A percentile compares a stretch with the other conserved stretches of the same genome.
phyloP scores from a whole-genome alignment of 768 basidiomycete genomes.

The Xerocomellus dryophilus region DNA sequence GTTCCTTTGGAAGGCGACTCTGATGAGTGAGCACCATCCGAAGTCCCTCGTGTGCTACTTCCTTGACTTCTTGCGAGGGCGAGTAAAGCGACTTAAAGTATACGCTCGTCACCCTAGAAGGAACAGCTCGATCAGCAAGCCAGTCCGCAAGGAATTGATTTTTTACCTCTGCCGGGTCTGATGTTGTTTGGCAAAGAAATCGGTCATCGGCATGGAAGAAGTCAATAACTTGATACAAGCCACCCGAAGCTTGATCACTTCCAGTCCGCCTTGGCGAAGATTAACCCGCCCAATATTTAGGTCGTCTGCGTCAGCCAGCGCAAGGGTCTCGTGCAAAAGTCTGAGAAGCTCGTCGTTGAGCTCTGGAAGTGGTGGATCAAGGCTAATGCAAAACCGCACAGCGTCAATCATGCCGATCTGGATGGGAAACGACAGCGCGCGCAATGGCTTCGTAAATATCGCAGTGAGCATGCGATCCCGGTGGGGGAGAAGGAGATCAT shows the following conservation, averaged over 20 bases:
- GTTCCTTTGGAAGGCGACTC: constrained; percentile 88
- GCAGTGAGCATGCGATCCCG: constrained; percentile 84
- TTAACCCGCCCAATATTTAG: constrained; percentile 71
- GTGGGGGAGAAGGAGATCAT: constrained; percentile 79
- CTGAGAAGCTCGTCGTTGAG: constrained; percentile 90
- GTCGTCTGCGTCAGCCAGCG: constrained; percentile 94
- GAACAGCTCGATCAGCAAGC: constrained; percentile 3
- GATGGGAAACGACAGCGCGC: constrained; percentile 90
- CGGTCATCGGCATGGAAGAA: constrained; percentile 91
- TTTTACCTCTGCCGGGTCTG: constrained; percentile 83
- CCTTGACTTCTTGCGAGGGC: constrained; percentile 84
- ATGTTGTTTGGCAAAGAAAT: constrained; percentile 84
- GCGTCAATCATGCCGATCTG: constrained; percentile 99
- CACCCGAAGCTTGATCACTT: constrained; percentile 86
- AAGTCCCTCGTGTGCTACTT: constrained; percentile 92
- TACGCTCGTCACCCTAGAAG: constrained; percentile 78
- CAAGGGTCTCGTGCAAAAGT: constrained; percentile 89
- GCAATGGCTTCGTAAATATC: constrained; percentile 94
- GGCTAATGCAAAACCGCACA: constrained; percentile 86
- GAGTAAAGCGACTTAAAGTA: constrained; percentile 99
- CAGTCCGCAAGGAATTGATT: background rate
- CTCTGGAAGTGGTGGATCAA: constrained; percentile 87
- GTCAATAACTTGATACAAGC: constrained; percentile 92
- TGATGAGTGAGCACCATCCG: constrained; percentile 87
- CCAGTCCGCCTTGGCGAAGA: constrained; percentile 72